Evolutionary conservation across 2,329 filamentous ascomycete species (phyloP).

Genomic region (Cercospora berteroae): DNA sequence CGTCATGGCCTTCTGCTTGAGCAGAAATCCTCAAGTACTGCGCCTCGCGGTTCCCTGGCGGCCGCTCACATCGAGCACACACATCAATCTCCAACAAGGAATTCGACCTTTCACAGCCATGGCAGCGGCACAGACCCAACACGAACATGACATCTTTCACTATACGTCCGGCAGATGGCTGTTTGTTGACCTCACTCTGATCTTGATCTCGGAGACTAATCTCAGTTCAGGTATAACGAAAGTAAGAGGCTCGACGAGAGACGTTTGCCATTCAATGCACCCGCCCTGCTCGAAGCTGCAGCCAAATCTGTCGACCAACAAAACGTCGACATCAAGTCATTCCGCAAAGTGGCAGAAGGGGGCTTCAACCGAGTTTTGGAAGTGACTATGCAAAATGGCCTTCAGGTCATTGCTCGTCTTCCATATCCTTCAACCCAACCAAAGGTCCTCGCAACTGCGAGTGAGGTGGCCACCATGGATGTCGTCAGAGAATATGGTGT

Average conservation of each 20-base stretch:
- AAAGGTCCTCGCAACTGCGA: constrained; percentile 24
- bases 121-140: neutral
- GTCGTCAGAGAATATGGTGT: constrained; percentile 23
- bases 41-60: neutral
- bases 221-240: constrained; percentile 22
- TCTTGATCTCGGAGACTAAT: neutral
- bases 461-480: constrained; percentile 34
- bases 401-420: constrained; percentile 30
- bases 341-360: constrained; percentile 29
- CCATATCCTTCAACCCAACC: constrained; percentile 28
- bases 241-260: constrained; percentile 19
- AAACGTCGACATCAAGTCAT: constrained; percentile 12
- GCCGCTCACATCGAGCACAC: no score
- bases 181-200: constrained; percentile 2
- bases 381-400: constrained; percentile 27
- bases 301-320: constrained; percentile 6
- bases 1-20: neutral
- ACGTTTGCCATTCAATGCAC: constrained; percentile 17
- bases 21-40: neutral
- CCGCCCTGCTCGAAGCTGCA: constrained; percentile 17
- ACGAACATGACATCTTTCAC: constrained; percentile 10
- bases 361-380: constrained; percentile 30
- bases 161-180: constrained; percentile 28
- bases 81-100: no score
- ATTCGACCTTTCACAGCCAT: neutral